phyloP scores from a whole-genome alignment of 169 alveolate species.

The Eimeria praecox region DNA sequence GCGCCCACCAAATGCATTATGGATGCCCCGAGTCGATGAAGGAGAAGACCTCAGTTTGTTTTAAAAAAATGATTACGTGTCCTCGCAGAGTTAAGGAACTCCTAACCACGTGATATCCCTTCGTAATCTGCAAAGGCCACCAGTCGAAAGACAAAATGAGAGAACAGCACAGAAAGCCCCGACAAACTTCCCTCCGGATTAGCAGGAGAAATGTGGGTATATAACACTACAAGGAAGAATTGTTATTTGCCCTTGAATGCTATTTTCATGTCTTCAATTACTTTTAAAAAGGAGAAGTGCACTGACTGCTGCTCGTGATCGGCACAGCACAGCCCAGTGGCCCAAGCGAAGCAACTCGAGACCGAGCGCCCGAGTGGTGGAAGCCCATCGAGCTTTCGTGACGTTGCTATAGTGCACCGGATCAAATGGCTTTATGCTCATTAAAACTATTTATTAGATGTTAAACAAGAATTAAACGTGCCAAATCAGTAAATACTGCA shows the following conservation, averaged over 20 bases:
- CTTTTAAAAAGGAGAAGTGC: neutral
- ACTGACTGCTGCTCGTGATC: neutral
- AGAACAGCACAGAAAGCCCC: neutral
- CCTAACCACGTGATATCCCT: neutral
- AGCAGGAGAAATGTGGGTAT: neutral
- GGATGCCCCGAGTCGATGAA: neutral
- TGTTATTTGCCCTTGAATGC: neutral
- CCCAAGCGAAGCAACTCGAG: conserved; percentile 4
- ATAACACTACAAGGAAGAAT: neutral
- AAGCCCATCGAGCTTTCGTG: neutral
- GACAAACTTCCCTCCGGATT: neutral
- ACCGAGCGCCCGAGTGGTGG: neutral
- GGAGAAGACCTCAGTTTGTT: neutral
- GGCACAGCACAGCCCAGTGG: neutral
- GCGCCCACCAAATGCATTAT: neutral
- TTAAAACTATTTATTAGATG: neutral
- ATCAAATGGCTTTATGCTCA: neutral
- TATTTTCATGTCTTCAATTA: neutral
- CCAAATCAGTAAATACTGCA: too few species aligned
- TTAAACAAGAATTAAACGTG: too few species aligned
- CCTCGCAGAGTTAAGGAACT: neutral
- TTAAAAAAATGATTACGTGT: neutral
- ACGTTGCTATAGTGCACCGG: neutral
- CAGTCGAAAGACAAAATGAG: neutral
- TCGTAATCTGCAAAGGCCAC: neutral